phyloP scores from a whole-genome alignment of 164 flowering plant species.

The Warburgia ugandensis region DNA sequence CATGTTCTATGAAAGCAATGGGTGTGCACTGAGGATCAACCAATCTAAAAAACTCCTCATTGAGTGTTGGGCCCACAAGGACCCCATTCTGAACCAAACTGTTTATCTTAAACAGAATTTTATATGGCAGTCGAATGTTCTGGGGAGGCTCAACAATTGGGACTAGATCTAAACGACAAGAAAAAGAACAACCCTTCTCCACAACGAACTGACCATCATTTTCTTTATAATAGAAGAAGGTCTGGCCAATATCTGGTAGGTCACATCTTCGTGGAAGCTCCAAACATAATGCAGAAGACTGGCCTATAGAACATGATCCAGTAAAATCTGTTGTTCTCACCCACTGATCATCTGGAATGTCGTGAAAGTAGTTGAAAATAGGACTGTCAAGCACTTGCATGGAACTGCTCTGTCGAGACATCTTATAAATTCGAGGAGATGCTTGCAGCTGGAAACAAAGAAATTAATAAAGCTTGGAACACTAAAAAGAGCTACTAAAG shows the following conservation, averaged over 20 bases:
- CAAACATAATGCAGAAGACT: conserved; percentile 71
- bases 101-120: conserved; percentile 57
- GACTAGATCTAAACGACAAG: conserved; percentile 37
- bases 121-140: conserved; percentile 42
- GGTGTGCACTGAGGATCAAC: conserved; percentile 42
- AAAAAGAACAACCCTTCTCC: conserved; percentile 33
- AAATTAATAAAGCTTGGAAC: background rate
- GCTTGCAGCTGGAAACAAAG: conserved; percentile 39
- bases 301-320: conserved; percentile 51
- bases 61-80: conserved; percentile 56
- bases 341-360: conserved; percentile 54
- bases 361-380: conserved; percentile 31
- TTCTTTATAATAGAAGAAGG: conserved; percentile 41
- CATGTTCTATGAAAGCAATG: conserved; percentile 38
- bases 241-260: conserved; percentile 44
- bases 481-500: too few species aligned
- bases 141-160: conserved; percentile 50
- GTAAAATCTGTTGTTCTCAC: conserved; percentile 70
- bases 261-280: conserved; percentile 38
- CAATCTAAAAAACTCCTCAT: conserved; percentile 37
- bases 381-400: conserved; percentile 16
- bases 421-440: conserved; percentile 64
- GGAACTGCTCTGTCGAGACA: conserved; percentile 14
- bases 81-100: conserved; percentile 68
- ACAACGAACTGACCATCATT: conserved; percentile 27